Evolutionary conservation across 2,329 filamentous ascomycete species (phyloP).

Genomic region (Aspergillus tanneri): DNA sequence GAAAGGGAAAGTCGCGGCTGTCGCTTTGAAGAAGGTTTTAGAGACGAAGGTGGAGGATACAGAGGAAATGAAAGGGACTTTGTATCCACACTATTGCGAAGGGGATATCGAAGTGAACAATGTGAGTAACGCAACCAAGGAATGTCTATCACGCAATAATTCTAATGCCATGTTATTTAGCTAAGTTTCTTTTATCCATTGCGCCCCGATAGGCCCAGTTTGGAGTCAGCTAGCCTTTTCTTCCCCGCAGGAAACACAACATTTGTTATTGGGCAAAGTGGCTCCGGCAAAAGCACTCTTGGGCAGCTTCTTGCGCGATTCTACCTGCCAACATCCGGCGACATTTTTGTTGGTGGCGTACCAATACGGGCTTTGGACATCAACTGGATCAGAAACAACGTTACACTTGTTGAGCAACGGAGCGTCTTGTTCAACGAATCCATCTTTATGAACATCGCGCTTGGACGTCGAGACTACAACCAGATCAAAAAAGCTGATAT

Average conservation of each 20-base stretch:
- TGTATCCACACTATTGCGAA: slow-evolving; percentile 48
- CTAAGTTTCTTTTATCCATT: slow-evolving; percentile 81
- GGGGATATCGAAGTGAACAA: slow-evolving; percentile 70
- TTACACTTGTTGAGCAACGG: slow-evolving; percentile 80
- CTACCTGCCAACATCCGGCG: slow-evolving; percentile 66
- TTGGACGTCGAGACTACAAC: slow-evolving; percentile 60
- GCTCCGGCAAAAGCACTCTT: slow-evolving; percentile 89
- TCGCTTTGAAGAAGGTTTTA: slow-evolving; percentile 56
- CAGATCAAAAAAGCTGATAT: slow-evolving; percentile 57
- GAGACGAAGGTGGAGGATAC: slow-evolving; percentile 22
- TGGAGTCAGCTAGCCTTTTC: slow-evolving; percentile 63
- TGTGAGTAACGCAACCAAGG: slow-evolving; percentile 44
- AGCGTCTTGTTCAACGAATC: slow-evolving; percentile 80
- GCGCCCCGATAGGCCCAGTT: slow-evolving; percentile 58
- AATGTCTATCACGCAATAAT: neutral
- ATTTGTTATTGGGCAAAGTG: slow-evolving; percentile 81
- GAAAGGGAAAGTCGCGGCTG: slow-evolving; percentile 74
- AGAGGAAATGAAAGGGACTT: slow-evolving; percentile 30
- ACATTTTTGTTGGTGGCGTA: slow-evolving; percentile 67
- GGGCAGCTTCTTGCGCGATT: slow-evolving; percentile 76
- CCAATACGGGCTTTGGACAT: slow-evolving; percentile 62
- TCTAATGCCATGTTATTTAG: slow-evolving; percentile 42
- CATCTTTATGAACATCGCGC: slow-evolving; percentile 72
- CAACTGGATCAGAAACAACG: slow-evolving; percentile 71
- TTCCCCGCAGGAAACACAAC: slow-evolving; percentile 72